Base-by-base conservation (phyloP, 352 stramenopile species). In the Peronospora destructor region DNA sequence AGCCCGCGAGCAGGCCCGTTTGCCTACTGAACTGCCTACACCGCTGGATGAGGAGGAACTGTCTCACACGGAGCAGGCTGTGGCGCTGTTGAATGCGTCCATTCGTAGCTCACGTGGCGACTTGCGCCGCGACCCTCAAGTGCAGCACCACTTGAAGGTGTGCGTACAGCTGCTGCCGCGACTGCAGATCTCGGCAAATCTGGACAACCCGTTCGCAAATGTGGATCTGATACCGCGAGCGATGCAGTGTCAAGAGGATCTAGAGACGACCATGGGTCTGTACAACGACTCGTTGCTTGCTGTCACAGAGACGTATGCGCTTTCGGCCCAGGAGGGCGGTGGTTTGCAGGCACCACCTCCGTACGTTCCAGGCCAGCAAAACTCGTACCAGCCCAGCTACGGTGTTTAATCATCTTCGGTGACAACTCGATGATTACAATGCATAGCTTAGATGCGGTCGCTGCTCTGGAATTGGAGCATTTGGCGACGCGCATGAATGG, bases 231-330 rank as follows among this genome's bases (percentile, higher is more conserved):
- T 94, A 48, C 80, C 80, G 36, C 83, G 80, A 7, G 83, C 83
- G 47, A 91, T 94, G 83, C 80, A 94, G 66, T 94, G 77, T 64
- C 78, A 91, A 45, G 80, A 94, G 54, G 80, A 91, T 44, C 50
- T 94, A 34, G 83, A 91, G 59, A 89, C 67, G 41, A 91, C 83
- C 3, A 94, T 91, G 76, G 78, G 81, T 36, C 58, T 91, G 41
- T 94, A 94, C 76, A 94, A 94, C 57, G 83, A 91, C 61, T 94
- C 83, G 53, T 67, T 94, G 46, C 59, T 93, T 46, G 83, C 83
- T 8, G 80, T 93, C 7, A 91, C 73, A 29, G 83, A 93, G 61
- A 93, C 83, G 52, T 93, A 91, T 47, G 79, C 79, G 47, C 56
- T 93, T 10, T 89, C 83, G 25, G 80, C 77, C 23, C 69, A 87